Evolutionary conservation across 257 asterid species (phyloP).

Genomic region (Forsythia suspensa): DNA sequence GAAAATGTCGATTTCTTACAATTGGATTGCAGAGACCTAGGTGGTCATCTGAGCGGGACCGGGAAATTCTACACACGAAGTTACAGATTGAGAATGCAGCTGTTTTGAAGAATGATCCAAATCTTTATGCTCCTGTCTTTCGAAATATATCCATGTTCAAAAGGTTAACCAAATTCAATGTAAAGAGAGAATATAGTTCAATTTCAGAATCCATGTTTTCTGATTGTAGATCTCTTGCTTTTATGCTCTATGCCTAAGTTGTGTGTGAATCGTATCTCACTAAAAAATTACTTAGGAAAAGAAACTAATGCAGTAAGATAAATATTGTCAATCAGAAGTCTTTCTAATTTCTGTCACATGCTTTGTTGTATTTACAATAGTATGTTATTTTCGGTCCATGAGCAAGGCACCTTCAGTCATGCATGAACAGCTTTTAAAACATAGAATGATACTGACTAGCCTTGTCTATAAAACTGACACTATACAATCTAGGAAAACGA

Average conservation of each 20-base stretch:
- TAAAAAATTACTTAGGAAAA: background rate
- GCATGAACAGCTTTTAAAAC: background rate
- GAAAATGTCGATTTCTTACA: slow-evolving; percentile 2
- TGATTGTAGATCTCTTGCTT: background rate
- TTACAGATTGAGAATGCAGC: slow-evolving; percentile 65
- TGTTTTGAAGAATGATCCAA: slow-evolving; percentile 45
- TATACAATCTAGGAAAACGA: background rate
- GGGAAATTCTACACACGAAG: slow-evolving; percentile 64
- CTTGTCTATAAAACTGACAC: background rate
- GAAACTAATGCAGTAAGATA: background rate
- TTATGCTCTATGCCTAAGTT: background rate
- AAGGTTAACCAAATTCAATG: slow-evolving; percentile 49
- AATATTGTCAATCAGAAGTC: background rate
- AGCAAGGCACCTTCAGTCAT: background rate
- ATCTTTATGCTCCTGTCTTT: slow-evolving; percentile 67
- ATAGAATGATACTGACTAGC: background rate
- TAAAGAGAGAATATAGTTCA: background rate
- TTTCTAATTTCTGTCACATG: background rate
- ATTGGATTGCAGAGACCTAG: slow-evolving; percentile 65
- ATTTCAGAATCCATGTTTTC: background rate
- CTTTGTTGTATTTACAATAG: background rate
- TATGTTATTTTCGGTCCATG: background rate
- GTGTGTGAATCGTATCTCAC: background rate
- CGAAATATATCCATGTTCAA: slow-evolving; percentile 77
- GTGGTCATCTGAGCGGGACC: slow-evolving; percentile 82